A percentile compares a stretch with the other conserved stretches of the same genome.
phyloP scores from a whole-genome alignment of 2,329 filamentous ascomycete genomes.

The Verticillium alfalfae region DNA sequence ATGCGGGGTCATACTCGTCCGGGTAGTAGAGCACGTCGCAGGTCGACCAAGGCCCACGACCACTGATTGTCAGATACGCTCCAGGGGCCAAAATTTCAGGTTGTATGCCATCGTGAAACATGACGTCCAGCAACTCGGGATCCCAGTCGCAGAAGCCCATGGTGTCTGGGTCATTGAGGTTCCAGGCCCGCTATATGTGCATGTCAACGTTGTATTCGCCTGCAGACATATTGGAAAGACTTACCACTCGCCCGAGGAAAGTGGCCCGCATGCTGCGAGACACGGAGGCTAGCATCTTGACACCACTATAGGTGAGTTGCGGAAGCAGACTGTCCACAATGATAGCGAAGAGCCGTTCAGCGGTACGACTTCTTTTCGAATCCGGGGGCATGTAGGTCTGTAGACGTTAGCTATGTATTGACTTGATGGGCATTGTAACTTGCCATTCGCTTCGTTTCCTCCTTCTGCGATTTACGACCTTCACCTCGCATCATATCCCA shows the following conservation, averaged over 20 bases:
- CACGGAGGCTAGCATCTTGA: background rate
- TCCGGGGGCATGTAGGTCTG: background rate
- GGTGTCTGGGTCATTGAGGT: background rate
- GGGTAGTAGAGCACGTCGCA: background rate
- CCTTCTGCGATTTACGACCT: background rate
- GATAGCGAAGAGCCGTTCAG: background rate
- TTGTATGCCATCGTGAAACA: background rate
- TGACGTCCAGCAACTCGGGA: background rate
- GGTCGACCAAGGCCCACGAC: background rate
- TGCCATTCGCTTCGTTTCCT: background rate
- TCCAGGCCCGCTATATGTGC: background rate
- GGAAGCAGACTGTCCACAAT: background rate
- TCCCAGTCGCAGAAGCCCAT: background rate
- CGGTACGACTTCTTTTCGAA: background rate
- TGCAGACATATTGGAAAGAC: background rate
- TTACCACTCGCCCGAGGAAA: background rate
- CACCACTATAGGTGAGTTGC: background rate
- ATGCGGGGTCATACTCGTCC: background rate
- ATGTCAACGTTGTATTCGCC: background rate
- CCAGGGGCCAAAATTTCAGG: background rate
- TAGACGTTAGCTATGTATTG: background rate
- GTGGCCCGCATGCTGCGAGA: background rate
- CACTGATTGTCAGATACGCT: background rate
- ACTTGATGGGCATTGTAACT: background rate
- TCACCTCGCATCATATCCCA: background rate